A percentile compares a stretch with the other conserved stretches of the same genome.
These are phyloP conservation scores for Pseudogymnoascus sp. DNA, from an alignment of 2,329 filamentous ascomycete species.

Conservation along the genomic window DNA sequence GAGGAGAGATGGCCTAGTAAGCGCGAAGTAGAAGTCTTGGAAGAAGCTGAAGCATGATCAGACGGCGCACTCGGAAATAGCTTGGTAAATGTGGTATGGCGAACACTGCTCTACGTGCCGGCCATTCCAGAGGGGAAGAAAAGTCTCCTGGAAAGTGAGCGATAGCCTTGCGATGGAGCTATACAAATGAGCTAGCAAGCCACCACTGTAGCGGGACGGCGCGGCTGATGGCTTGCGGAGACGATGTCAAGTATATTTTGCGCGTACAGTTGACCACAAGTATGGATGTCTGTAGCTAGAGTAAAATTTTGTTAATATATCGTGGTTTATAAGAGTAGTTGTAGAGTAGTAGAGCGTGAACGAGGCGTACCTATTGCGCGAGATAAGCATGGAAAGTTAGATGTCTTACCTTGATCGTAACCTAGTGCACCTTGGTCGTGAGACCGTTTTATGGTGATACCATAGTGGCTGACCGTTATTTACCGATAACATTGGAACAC, in stretches of 20 bases:
- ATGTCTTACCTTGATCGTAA: neutral
- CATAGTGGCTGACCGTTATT: neutral
- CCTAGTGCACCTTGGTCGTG: neutral
- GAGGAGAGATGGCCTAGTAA: neutral
- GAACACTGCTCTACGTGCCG: neutral
- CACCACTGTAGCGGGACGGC: neutral
- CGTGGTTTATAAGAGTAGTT: neutral
- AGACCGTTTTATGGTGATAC: slow-evolving; percentile 1
- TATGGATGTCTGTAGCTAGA: neutral
- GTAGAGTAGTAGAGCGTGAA: neutral
- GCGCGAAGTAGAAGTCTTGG: neutral
- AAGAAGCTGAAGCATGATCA: neutral
- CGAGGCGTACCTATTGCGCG: neutral
- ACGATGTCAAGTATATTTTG: neutral
- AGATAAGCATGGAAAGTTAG: neutral
- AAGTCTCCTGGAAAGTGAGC: neutral
- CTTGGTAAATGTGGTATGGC: neutral
- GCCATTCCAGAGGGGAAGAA: neutral
- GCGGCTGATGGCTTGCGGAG: neutral
- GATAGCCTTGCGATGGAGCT: slow-evolving; percentile 4
- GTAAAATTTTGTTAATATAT: neutral
- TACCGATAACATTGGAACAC: neutral
- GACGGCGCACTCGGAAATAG: neutral
- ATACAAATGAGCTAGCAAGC: neutral
- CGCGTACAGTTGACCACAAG: neutral